phyloP scores from a whole-genome alignment of 1,284 basidiomycete species.

The Lentinula novae-zelandiae region DNA sequence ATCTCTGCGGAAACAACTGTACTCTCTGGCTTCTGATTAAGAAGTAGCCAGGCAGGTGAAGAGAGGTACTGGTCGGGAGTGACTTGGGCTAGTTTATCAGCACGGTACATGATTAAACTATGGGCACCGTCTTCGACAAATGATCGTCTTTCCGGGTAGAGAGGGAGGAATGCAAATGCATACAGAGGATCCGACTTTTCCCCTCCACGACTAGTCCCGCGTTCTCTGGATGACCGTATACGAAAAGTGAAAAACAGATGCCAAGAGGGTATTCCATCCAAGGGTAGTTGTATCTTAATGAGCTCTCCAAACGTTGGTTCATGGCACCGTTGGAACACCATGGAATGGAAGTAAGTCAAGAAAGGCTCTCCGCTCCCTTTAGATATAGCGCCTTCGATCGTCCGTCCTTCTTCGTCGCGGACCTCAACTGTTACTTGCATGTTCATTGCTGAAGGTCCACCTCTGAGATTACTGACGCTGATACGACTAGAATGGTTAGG shows the following conservation, averaged over 20 bases:
- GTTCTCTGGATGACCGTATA: constrained; percentile 63
- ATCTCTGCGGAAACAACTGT: constrained; percentile 60
- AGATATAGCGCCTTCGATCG: constrained; percentile 73
- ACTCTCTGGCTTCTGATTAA: constrained; percentile 57
- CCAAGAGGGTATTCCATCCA: constrained; percentile 69
- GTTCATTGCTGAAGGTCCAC: constrained; percentile 57
- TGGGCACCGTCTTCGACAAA: constrained; percentile 93
- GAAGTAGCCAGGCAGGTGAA: constrained; percentile 55
- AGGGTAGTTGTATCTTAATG: constrained; percentile 82
- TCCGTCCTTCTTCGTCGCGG: constrained; percentile 71
- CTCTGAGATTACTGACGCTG: constrained; percentile 60
- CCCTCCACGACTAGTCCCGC: constrained; percentile 32
- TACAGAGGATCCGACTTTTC: constrained; percentile 72
- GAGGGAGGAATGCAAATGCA: constrained; percentile 89
- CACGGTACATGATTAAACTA: constrained; percentile 78
- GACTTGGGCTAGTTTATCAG: constrained; percentile 63
- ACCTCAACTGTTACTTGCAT: constrained; percentile 92
- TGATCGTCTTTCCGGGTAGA: constrained; percentile 75
- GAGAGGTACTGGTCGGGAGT: constrained; percentile 69
- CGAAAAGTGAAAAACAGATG: constrained; percentile 95
- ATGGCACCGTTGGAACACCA: constrained; percentile 84
- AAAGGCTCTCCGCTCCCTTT: constrained; percentile 84
- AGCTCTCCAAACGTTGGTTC: constrained; percentile 92
- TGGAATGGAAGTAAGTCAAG: constrained; percentile 81
- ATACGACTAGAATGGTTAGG: constrained; percentile 43